These are phyloP conservation scores for Talaromyces verruculosus DNA, from an alignment of 2,329 filamentous ascomycete genomes.

Conservation along the genomic window DNA sequence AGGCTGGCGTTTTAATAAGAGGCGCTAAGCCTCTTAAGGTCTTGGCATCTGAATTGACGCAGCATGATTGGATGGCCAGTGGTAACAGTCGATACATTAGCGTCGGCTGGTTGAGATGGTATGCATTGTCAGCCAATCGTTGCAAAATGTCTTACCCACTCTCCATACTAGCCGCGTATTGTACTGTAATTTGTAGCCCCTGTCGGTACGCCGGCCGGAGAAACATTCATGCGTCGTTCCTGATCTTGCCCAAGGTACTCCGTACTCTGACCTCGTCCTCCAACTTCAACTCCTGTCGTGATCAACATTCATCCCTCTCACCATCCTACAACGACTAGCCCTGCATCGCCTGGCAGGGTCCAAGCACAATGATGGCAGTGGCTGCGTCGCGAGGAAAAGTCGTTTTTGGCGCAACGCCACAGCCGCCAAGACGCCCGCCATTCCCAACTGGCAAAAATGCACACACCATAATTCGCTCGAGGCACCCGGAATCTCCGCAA, in stretches of 20 bases:
- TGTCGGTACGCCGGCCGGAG: neutral
- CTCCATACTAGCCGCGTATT: neutral
- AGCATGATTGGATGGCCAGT: neutral
- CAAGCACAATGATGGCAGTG: conserved; percentile 1
- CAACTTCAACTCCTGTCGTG: neutral
- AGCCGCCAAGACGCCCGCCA: neutral
- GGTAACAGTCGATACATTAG: neutral
- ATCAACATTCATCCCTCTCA: neutral
- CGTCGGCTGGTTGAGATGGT: neutral
- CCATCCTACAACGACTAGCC: neutral
- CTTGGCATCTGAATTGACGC: neutral
- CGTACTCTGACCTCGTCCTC: no score
- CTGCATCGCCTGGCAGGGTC: neutral
- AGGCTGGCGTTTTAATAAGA: neutral
- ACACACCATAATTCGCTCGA: neutral
- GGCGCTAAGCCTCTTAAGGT: neutral
- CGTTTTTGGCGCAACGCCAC: neutral
- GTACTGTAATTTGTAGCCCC: neutral
- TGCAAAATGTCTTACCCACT: neutral
- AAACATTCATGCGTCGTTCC: neutral
- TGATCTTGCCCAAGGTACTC: no score
- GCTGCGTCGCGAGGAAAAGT: neutral
- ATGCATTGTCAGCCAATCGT: neutral
- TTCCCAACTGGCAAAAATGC: neutral
- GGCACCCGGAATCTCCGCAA: neutral